Base-by-base conservation (phyloP, 192 early-diverging fungal species). In the Spizellomyces sp. region DNA sequence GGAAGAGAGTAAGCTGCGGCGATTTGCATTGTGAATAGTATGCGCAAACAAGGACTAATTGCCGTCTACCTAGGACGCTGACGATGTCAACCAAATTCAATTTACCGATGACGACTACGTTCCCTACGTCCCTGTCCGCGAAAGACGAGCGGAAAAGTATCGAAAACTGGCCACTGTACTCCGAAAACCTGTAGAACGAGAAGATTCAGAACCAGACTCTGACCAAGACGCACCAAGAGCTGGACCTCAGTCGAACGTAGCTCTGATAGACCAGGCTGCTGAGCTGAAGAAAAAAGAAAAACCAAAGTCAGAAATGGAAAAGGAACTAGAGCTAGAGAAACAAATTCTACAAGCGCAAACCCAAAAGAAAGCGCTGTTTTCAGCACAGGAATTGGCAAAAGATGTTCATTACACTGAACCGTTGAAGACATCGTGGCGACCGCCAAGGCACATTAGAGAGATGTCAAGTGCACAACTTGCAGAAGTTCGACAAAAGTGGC, bases 381-480 rank as follows among this genome's bases (percentile, higher is more conserved):
- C 93, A 36, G 93, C 87, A n/a, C 80, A 85, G 63, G 96, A 96
- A 73, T 81, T 94, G 48, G 94, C 95, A 6, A 85, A 92, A 69
- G 94, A 92, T 64, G 88, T 96, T 19, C 81, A 85, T 19, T 98
- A 98, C 77, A 92, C 81, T 19, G 90, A 96, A 50, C 82, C 95
- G 7, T 89, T 98, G 84, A 89, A 81, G 58, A 91, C 95, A 0
- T 87, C 87, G 64, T 98, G 95, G 96, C 80, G 69, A 19, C 92
- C 92, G 44, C 92, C 94, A 60, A 73, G 81, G 9, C 85, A 91
- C 67, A 88, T 96, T 47, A 83, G 87, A 19, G 84, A 80, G 8
- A 69, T 87, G 75, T 45, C 88, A 0, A 77, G 83, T 21, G 77
- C 80, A 44, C 82, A 85, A 6, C 48, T 82, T 21, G 75, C 86